phyloP scores from a whole-genome alignment of 257 asterid genomes.

The Cynanchum wilfordii region DNA sequence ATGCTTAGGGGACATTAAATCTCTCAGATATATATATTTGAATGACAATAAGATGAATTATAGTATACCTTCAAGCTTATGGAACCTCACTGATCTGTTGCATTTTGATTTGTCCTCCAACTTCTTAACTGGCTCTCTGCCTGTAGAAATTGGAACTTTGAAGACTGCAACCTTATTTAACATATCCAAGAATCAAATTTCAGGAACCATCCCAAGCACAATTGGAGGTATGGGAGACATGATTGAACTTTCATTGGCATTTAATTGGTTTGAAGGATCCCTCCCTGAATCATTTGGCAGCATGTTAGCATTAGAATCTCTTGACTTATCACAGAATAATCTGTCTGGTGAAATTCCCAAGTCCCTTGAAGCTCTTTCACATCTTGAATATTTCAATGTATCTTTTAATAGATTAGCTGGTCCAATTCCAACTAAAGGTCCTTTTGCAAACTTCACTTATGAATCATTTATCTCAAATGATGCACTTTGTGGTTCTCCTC shows the following conservation, averaged over 20 bases:
- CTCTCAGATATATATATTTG: constrained; percentile 12
- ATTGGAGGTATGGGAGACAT: constrained; percentile 6
- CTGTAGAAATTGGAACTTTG: constrained; percentile 18
- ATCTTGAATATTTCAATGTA: constrained; percentile 12
- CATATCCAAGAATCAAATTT: constrained; percentile 13
- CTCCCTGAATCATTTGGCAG: constrained; percentile 15
- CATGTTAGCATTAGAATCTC: constrained; percentile 18
- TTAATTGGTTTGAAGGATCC: constrained; percentile 15
- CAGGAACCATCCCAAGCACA: constrained; percentile 13
- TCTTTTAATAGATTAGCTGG: constrained; percentile 16
- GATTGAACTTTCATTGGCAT: constrained; percentile 4
- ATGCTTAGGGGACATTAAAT: constrained; percentile 17
- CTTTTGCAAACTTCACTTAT: constrained; percentile 15
- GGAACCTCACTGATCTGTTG: constrained; percentile 16
- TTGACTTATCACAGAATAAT: constrained; percentile 14
- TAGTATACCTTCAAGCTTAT: constrained; percentile 10
- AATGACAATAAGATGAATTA: constrained; percentile 9
- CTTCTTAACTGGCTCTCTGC: constrained; percentile 12
- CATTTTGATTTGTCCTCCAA: constrained; percentile 15
- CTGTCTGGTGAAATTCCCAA: constrained; percentile 19
- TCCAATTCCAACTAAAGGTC: constrained; percentile 17
- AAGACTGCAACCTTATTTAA: constrained; percentile 9
- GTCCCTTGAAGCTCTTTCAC: constrained; percentile 14
- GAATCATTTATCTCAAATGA: constrained; percentile 12
- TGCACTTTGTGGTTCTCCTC: constrained; percentile 14